Evolutionary conservation across 2,329 filamentous ascomycete genomes (phyloP), one percentile per base, ranked within the genome.

Genomic region (Cladophialophora carrionii): DNA sequence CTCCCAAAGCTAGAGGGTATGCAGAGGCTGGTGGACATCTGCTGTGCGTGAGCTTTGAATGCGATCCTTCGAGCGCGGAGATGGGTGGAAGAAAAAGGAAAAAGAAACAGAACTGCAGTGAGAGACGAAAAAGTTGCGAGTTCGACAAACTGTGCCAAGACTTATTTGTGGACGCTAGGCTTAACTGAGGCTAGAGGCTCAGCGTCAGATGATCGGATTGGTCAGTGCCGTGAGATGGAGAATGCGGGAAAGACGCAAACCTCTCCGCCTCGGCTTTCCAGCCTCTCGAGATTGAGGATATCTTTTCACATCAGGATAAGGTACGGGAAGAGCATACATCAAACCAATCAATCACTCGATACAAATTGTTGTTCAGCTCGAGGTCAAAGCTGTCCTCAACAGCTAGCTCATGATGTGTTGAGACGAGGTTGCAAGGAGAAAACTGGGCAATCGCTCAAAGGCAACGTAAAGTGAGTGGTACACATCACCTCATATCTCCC

Each of bases 41-140:
- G 90, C 91, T 89, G 91, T 96, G 82, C 89, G 91, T 92, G 81
- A 92, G 93, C 94, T 97, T 96, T 90, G 92, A 96, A 88, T 90
- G 93, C 94, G 94, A 97, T 96, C 92, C 92, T 92, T 97, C 87
- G 92, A 93, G 85, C 93, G 93, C 96, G 92, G 88, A 90, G 88
- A 71, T 52, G 46, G 24, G 52, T 46, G 32, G 46, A 63, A 64
- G 53, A 62, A 2, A n/a, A 7, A 31, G 26, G 22, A 20, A 59
- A 48, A 53, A 24, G 29, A 61, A 41, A 17, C 31, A 61, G 26
- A 12, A 5, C 8, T n/a, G 29, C 34, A 56, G 22, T 26, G 14
- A 26, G 8, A 31, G 31, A 26, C n/a, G n/a, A 29, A 60, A 26
- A 29, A 4, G 29, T 58, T 60, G n/a, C 34, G 24, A n/a, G 26